Conservation (phyloP, 345 rosid species). For the Acer negundo region DNA sequence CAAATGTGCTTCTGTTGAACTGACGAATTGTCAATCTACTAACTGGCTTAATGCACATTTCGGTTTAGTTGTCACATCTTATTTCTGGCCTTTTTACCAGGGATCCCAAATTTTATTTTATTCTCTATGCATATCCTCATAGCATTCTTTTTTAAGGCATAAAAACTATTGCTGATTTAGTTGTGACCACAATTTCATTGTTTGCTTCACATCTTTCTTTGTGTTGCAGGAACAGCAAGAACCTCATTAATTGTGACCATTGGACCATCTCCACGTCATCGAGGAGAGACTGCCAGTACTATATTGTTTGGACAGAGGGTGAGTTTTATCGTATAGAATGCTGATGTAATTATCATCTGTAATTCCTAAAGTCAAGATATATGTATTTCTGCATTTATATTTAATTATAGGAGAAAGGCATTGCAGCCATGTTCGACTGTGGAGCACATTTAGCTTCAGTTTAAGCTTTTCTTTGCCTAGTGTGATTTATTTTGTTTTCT, state of each 20-base stretch:
- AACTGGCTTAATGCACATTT: slow-evolving; percentile 13
- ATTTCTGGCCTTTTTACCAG: background rate
- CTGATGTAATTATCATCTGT: slow-evolving; percentile 1
- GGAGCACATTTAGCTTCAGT: background rate
- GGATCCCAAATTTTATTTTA: slow-evolving; percentile 2
- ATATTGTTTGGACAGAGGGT: slow-evolving; percentile 94
- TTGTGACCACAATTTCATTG: no score
- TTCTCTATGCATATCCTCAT: background rate
- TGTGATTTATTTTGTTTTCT: background rate
- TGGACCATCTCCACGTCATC: slow-evolving; percentile 88
- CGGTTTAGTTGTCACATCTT: background rate
- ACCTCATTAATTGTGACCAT: slow-evolving; percentile 82
- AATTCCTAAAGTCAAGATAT: slow-evolving; percentile 1
- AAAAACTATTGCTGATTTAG: background rate
- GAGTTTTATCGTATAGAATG: slow-evolving; percentile 27
- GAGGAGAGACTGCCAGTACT: slow-evolving; percentile 90
- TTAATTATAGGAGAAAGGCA: background rate
- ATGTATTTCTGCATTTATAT: background rate
- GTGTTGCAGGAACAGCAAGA: slow-evolving; percentile 72
- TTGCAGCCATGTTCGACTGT: background rate
- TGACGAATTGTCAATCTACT: background rate
- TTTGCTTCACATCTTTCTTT: slow-evolving; percentile 14
- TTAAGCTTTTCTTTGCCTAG: background rate
- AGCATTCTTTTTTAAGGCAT: background rate
- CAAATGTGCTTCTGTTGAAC: background rate